Evolutionary conservation across 192 early-diverging fungal genomes (phyloP).

Genomic region (Tieghemiomyces parasiticus): DNA sequence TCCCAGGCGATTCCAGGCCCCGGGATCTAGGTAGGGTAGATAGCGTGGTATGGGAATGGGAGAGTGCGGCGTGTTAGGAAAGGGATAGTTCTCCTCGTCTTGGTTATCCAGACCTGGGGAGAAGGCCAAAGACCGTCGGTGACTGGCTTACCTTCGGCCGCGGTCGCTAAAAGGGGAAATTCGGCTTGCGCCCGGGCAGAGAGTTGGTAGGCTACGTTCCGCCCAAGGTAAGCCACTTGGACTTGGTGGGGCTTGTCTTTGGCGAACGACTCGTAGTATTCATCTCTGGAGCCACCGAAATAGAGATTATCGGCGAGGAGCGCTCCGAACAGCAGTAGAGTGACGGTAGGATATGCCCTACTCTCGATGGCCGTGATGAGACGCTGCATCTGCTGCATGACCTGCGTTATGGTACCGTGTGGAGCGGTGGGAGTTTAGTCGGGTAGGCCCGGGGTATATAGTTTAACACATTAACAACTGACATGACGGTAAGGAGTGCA

Average conservation of each 20-base stretch:
- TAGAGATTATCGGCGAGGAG: background rate
- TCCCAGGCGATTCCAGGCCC: background rate
- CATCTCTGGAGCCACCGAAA: conserved; percentile 1
- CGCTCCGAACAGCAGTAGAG: background rate
- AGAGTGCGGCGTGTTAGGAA: no score
- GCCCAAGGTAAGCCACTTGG: background rate
- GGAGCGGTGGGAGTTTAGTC: no score
- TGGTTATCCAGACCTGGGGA: no score
- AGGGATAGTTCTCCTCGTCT: no score
- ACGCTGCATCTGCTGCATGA: background rate
- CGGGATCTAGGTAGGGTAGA: background rate
- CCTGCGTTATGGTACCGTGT: no score
- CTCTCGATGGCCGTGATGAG: background rate
- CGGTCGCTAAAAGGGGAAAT: background rate
- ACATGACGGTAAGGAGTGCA: no score
- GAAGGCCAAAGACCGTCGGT: no score
- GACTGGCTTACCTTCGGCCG: background rate
- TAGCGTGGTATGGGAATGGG: no score
- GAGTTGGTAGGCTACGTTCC: background rate
- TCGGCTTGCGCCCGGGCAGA: background rate
- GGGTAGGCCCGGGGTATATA: no score
- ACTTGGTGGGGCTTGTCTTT: background rate
- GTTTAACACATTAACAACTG: no score
- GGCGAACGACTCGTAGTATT: background rate
- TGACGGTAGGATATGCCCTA: background rate